Base-by-base conservation (phyloP, 768 basidiomycete species). In the Pholiota molesta region DNA sequence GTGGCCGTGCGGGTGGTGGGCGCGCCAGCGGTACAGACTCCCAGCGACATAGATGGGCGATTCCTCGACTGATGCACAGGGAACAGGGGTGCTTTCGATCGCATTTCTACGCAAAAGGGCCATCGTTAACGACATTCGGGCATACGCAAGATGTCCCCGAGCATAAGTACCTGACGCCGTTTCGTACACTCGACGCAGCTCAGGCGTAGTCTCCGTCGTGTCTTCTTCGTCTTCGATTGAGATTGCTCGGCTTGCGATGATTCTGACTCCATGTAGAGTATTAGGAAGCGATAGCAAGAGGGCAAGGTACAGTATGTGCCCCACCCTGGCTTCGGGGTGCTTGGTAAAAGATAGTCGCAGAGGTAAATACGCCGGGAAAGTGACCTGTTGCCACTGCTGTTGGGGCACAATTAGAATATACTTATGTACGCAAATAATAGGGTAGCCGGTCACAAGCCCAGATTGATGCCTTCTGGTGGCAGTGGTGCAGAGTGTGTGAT, bases 151-250 rank as follows among this genome's bases (percentile, higher is more conserved):
- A 33, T n/a, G 16, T 51, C 14, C 44, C 44, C 40, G 39, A 37
- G 69, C 78, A 63, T 64, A n/a, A n/a, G n/a, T n/a, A 82, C 83
- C 75, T 84, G 84, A 59, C 83, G 75, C 53, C 83, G 77, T 67
- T 83, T 84, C 1, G 85, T 82, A 65, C 84, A 85, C 66, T 85
- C 83, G 7, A 85, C 80, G 64, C 85, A 85, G 66, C 82, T 83
- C 35, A 83, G 71, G 47, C 83, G 78, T 59, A 83, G 75, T 17
- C 84, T 74, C 62, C 80, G 70, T 9, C 83, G 76, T 19, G 81
- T 82, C 70, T 81, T 83, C 73, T 84, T 86, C 64, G 77, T 79
- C 63, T 78, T 82, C 21, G 37, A 10, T 55, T 42, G 51, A 49
- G 51, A 39, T 11, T 55, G 57, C 60, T 23, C 62, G 47, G 23